Evolutionary conservation across 2,329 filamentous ascomycete genomes (phyloP).

Genomic region (Paracorniculantispora psalliotae): DNA sequence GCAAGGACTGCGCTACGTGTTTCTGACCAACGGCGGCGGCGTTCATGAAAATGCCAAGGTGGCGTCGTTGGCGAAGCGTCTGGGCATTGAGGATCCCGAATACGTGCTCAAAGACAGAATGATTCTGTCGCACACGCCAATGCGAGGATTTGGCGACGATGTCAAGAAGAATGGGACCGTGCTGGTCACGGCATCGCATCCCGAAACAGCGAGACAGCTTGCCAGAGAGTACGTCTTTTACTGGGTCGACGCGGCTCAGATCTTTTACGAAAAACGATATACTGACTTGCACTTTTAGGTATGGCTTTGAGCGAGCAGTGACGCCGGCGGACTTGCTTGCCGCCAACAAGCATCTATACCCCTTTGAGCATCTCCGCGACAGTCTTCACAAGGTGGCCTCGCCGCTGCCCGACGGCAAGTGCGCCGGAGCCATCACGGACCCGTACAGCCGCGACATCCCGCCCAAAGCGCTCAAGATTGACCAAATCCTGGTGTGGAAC

Average conservation of each 20-base stretch:
- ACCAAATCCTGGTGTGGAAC: constrained; percentile 90
- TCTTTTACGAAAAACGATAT: constrained; percentile 11
- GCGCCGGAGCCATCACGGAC: constrained; percentile 26
- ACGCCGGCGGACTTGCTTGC: constrained; percentile 80
- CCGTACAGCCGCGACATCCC: constrained; percentile 32
- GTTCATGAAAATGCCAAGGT: constrained; percentile 58
- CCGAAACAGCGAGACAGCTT: constrained; percentile 63
- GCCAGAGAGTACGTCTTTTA: constrained; percentile 54
- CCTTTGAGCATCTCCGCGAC: constrained; percentile 56
- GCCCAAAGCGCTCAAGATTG: constrained; percentile 61
- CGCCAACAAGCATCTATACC: constrained; percentile 72
- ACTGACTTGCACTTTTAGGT: constrained; percentile 24
- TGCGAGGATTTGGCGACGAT: constrained; percentile 51
- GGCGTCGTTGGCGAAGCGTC: constrained; percentile 28
- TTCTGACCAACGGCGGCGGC: constrained; percentile 93
- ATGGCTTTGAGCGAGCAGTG: constrained; percentile 77
- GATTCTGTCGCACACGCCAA: constrained; percentile 87
- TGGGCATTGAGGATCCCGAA: constrained; percentile 27
- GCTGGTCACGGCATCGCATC: constrained; percentile 67
- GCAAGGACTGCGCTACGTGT: constrained; percentile 80
- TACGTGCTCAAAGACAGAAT: constrained; percentile 31
- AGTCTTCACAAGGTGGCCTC: constrained; percentile 26
- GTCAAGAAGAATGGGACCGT: constrained; percentile 47
- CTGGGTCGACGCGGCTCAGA: not conserved
- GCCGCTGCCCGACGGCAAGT: constrained; percentile 30